Base-by-base conservation (phyloP, 78 protist species). In the Bodo saltans region DNA sequence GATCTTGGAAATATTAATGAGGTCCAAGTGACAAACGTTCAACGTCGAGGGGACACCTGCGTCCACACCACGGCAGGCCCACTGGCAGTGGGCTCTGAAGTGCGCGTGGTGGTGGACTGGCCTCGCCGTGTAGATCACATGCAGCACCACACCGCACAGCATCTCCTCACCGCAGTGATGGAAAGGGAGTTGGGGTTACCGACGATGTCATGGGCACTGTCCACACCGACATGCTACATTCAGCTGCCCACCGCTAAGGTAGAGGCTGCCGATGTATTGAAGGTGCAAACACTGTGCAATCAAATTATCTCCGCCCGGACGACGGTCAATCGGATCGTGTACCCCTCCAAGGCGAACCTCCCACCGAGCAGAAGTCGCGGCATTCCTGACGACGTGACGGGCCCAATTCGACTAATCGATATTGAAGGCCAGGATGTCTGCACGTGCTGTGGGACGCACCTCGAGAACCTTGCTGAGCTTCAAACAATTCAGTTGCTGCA, bases 121-220 rank as follows among this genome's bases (percentile, higher is more conserved):
- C 68, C 70, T 3, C 84, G 84, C 38, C 72, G 84, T 26, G 28
- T 41, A n/a, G 68, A 79, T 30, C 84, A 79, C 84, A 53, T 79
- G 72, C 84, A 79, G 74, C 84, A 79, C 41, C 84, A 79, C 68
- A 40, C 72, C 0, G 84, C 67, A 53, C 84, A 79, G 68, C 84
- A 79, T 35, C 74, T 79, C 52, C 33, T 79, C 52, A 53, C 68
- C 2, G 72, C 84, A 1, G 41, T 53, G 25, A 72, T 60, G 32
- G 84, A 79, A n/a, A 0, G 1, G 37, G 33, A 53, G 0, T 30
- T 40, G 41, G 74, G 74, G 52, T 3, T 47, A n/a, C 28, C 37
- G 37, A 79, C 84, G 1, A 53, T 60, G 33, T 47, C 67, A 28
- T 79, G 84, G 84, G 60, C 17, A 8, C 67, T 74, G 33, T 3